Evolutionary conservation across 2,329 filamentous ascomycete species (phyloP), one percentile per base, ranked within the genome.

Genomic region (Fusarium globosum): DNA sequence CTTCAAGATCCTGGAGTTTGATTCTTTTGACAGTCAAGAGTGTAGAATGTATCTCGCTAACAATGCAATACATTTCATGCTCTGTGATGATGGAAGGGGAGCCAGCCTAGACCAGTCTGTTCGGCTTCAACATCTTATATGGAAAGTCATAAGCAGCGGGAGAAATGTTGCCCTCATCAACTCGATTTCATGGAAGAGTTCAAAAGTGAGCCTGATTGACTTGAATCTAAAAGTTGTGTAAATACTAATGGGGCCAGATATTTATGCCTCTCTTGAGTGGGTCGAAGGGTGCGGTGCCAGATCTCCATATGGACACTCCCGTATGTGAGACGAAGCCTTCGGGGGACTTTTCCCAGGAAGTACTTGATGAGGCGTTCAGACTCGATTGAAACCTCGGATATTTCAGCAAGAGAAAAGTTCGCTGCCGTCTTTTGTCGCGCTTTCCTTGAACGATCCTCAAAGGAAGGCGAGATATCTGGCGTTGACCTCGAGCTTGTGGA

Each of bases 301-400:
- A 33, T 49, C 10, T 49, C 6, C 7, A 9, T 33, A n/a, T 49
- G 7, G 46, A 33, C 15, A 3, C 21, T 49, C 28, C 21, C 28
- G 15, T 15, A 18, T 18, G 7, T 33, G 21, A 49, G 21, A 49
- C 46, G 28, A n/a, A 33, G 18, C 28, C 4, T 13, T 49, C 5
- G 28, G 2, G 15, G 1, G 21, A n/a, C 7, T 16, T 13, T 10
- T 33, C 28, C 1, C 15, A 33, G 7, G 5, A 4, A 33, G 11
- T 49, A 33, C 28, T 33, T 33, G 46, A 49, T 23, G 21, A 18
- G 21, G 2, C 20, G 14, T 4, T n/a, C 2, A 6, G 21, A 49
- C 7, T 9, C 28, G 13, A n/a, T 2, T 10, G 15, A n/a, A 13
- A 18, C 1, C 0, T n/a, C 7, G 15, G 7, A 10, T n/a, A 4